Base-by-base conservation (phyloP, 1,284 basidiomycete genomes). In the Rhodotorula sp. region DNA sequence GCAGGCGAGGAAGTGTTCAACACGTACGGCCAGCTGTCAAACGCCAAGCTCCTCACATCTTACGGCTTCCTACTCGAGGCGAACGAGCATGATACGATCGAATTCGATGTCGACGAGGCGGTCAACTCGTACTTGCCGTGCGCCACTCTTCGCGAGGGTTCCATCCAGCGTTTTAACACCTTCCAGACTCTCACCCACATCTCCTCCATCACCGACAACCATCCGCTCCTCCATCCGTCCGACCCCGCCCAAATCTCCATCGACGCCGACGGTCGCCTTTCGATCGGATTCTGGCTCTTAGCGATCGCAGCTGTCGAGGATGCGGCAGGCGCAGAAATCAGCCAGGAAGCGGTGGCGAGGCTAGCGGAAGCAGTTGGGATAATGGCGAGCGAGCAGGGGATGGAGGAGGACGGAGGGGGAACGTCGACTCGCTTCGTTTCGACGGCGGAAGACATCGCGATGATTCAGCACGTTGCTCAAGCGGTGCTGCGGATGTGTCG, bases 1-100 rank as follows among this genome's bases (percentile, higher is more conserved):
- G 55, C 81, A 5, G 81, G 81, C 28, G 82, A 83, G 18, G 88
- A 95, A 77, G 83, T 94, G 10, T 92, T 87, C 84, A 96, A 95
- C 80, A 89, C 89, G 3, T 96, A 95, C 79, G 92, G 92, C 46
- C 83, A 37, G 15, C 34, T 75, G 8, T 61, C 66, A 10, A 91
- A 91, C 78, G 86, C 88, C 0, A 82, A 88, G 67, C 83, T 92
- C 18, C 81, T 92, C 46, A 83, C 83, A 40, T 87, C 86, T 67
- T 93, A 92, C 81, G 91, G 90, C 0, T 93, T 92, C 78, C 78
- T 84, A 15, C 61, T 76, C 62, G 77, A 78, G n/a, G 75, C 70
- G 15, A 77, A 77, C 63, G 62, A 66, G 48, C 37, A 31, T 28
- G 72, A 74, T 10, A 7, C 2, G 8, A 30, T 67, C 28, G 26